Conservation (phyloP, 192 early-diverging fungal species). For the Oehlia diaphana region DNA sequence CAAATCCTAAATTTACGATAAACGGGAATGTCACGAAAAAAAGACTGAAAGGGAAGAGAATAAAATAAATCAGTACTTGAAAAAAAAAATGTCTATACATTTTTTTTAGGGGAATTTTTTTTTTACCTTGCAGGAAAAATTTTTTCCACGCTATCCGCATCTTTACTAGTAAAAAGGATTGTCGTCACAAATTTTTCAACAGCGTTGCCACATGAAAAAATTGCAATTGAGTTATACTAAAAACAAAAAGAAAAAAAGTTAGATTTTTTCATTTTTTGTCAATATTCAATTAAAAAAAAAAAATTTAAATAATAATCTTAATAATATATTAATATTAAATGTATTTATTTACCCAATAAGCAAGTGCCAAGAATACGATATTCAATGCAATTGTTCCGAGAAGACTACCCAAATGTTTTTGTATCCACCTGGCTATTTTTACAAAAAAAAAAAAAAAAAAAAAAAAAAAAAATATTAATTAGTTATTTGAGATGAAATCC, state of each 20-base stretch:
- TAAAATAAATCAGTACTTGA: too few relatives aligned
- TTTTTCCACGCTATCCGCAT: background rate
- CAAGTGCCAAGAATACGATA: too few relatives aligned
- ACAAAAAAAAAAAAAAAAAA: too few relatives aligned
- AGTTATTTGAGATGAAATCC: too few relatives aligned
- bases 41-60: too few relatives aligned
- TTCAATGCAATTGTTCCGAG: too few relatives aligned
- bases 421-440: background rate
- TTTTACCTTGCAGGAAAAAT: background rate
- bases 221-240: background rate
- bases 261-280: too few relatives aligned
- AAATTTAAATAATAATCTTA: too few relatives aligned
- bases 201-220: background rate
- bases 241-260: background rate
- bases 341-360: background rate
- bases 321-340: background rate
- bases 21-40: too few relatives aligned
- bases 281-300: background rate
- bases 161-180: background rate
- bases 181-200: background rate
- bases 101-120: background rate
- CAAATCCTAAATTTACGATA: too few relatives aligned
- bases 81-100: too few relatives aligned
- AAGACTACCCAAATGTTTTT: background rate
- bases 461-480: too few relatives aligned